Evolutionary conservation across 164 flowering plant species (phyloP).

Genomic region (Sedum album): DNA sequence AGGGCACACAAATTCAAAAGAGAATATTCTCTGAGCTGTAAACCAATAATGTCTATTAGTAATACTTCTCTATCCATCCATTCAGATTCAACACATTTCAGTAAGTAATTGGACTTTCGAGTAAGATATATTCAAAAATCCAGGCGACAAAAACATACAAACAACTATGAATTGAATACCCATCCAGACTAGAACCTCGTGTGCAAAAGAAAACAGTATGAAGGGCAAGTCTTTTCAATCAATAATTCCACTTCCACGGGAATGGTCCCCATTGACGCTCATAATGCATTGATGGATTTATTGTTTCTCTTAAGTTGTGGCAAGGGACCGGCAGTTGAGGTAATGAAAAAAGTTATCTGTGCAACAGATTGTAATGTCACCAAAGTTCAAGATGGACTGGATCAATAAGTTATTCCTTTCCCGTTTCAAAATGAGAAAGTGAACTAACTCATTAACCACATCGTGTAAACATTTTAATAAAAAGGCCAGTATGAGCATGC

Average conservation of each 20-base stretch:
- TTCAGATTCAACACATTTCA: no score
- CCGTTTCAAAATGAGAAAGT: not conserved
- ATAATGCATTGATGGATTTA: not conserved
- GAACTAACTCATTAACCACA: not conserved
- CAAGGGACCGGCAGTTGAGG: not conserved
- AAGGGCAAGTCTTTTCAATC: not conserved
- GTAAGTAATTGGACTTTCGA: no score
- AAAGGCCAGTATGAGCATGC: no score
- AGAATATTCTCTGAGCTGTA: not conserved
- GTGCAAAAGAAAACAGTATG: not conserved
- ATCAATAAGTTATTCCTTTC: not conserved
- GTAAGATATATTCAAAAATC: not conserved
- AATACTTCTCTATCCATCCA: no score
- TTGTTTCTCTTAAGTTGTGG: not conserved
- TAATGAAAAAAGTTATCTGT: not conserved
- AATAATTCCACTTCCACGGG: not conserved
- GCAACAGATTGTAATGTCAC: not conserved
- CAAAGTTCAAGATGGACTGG: not conserved
- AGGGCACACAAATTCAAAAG: no score
- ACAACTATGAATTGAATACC: not conserved
- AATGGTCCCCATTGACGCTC: not conserved
- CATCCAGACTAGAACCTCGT: not conserved
- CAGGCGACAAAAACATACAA: not conserved
- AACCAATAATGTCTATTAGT: not conserved
- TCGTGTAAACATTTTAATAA: no score